Conservation (phyloP, 192 early-diverging fungal genomes). For the Backusella sp. region DNA sequence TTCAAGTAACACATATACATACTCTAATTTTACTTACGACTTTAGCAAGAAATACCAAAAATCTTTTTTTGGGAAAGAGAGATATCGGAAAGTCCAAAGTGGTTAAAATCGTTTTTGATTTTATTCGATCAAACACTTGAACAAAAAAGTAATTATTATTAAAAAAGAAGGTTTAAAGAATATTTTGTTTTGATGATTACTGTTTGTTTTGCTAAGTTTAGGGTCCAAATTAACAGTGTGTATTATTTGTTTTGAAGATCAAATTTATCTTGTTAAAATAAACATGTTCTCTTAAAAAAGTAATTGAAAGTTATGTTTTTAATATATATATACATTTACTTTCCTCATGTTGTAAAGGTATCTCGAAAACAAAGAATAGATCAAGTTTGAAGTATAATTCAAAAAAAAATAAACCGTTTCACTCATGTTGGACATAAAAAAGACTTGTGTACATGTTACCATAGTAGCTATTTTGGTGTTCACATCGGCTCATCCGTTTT, state of each 20-base stretch:
- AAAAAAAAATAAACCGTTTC: not conserved
- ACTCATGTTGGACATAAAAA: not conserved
- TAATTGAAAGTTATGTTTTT: not conserved
- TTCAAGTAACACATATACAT: not conserved
- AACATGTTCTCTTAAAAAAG: not conserved
- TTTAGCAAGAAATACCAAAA: not conserved
- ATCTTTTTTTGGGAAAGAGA: not conserved
- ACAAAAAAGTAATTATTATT: not conserved
- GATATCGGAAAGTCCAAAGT: not conserved
- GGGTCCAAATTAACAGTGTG: not conserved
- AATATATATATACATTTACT: not conserved
- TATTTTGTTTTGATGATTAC: not conserved
- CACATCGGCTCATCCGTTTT: not conserved
- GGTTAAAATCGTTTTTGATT: not conserved
- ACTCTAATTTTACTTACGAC: not conserved
- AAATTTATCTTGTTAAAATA: not conserved
- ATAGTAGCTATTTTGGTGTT: not conserved
- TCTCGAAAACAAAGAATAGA: not conserved
- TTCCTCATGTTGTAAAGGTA: too few species aligned
- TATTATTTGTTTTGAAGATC: slow-evolving; percentile 8
- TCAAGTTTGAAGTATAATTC: not conserved
- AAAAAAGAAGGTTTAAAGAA: not conserved
- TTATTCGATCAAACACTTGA: not conserved
- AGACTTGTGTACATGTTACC: not conserved
- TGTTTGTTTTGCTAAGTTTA: not conserved